Percentiles rank a stretch among this genome's conserved stretches.
phyloP scores from a whole-genome alignment of 1,284 basidiomycete genomes.

The Malassezia restricta region DNA sequence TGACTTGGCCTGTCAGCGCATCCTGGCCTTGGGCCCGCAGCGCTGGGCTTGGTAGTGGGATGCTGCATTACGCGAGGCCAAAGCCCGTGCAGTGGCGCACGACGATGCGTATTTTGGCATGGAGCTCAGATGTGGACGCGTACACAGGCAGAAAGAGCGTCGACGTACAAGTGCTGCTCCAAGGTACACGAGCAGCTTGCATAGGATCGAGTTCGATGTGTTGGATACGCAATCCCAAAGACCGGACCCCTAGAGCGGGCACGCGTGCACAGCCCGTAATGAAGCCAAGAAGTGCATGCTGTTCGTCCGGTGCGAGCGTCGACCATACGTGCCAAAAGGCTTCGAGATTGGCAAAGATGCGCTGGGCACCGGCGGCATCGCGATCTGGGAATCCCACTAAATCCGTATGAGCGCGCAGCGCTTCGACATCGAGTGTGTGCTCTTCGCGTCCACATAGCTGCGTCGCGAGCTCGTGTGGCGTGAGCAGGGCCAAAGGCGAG shows the following conservation, averaged over 20 bases:
- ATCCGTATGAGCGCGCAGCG: constrained; percentile 17
- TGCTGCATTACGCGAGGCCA: constrained; percentile 15
- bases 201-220: constrained; percentile 11
- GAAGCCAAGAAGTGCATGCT: constrained; percentile 27
- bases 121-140: constrained; percentile 6
- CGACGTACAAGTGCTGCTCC: constrained; percentile 31
- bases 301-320: constrained; percentile 7
- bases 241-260: constrained; percentile 20
- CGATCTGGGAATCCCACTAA: constrained; percentile 11
- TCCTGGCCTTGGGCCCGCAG: constrained; percentile 5
- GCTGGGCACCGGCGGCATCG: not conserved
- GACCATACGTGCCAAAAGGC: constrained; percentile 25
- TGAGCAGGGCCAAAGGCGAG: constrained; percentile 11
- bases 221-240: constrained; percentile 25
- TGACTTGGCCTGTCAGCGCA: constrained; percentile 10
- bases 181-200: constrained; percentile 20
- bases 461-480: not conserved
- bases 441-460: constrained; percentile 15
- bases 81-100: constrained; percentile 30
- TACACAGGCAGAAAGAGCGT: constrained; percentile 30
- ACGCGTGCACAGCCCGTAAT: constrained; percentile 31
- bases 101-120: constrained; percentile 20
- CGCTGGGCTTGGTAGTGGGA: not conserved
- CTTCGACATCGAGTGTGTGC: constrained; percentile 18
- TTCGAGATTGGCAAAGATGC: constrained; percentile 3